Evolutionary conservation across 345 rosid genomes (phyloP), one percentile per base, ranked within the genome.

Genomic region (Stellera chamaejasme): DNA sequence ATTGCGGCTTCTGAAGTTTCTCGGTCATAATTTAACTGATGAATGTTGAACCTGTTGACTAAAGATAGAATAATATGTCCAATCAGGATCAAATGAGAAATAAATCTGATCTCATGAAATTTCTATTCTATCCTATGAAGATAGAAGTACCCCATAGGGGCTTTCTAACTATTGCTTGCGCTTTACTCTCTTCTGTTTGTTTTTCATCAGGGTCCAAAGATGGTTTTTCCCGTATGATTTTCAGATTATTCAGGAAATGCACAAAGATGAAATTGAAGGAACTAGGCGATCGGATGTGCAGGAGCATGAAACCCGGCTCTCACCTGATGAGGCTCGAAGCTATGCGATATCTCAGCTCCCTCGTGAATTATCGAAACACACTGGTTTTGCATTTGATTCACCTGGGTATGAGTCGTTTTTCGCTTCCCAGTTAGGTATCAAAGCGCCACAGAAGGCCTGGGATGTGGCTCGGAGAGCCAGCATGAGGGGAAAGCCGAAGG

Each of bases 321-420:
- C 97, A 7, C 75, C 88, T 2, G 89, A 82, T 36, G 88, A 94
- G 59, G 90, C 86, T 27, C 79, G 89, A 71, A 82, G 88, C 90
- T 79, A 77, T 14, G 96, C 93, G 14, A 63, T 94, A 50, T 77
- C 99, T 42, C 85, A 71, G 68, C 86, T 94, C 56, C 97, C 99
- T 4, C 71, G 95, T 45, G 97, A 87, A 66, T 54, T 83, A 66
- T 94, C 99, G 8, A 90, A 63, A 66, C 95, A 94, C 71, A 90
- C 89, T 11, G 99, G 99, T 2, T 94, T 90, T 52, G 97, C 99
- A 9, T 94, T 94, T 4, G 99, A 90, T 63, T 94, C 99, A 1
- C 99, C 99, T 2, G 99, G 95, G 13, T 94, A 87, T 10, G 99
- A 94, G 70, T 94, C 97, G 26, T 94, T 94, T 75, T 94, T 94